Conservation (phyloP, 805 yeast species). For the Saturnispora sekii region DNA sequence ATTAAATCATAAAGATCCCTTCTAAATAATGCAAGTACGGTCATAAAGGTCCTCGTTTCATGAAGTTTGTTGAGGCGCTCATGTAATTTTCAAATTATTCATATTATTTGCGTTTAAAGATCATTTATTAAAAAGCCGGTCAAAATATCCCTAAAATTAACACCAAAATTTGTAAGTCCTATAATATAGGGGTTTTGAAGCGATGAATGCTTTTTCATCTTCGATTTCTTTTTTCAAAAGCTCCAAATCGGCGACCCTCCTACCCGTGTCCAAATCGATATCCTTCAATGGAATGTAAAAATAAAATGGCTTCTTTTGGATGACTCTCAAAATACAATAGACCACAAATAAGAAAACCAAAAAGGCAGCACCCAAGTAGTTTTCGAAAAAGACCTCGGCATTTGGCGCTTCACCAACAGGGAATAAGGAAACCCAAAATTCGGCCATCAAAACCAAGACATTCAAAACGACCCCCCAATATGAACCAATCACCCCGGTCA, state of each 20-base stretch:
- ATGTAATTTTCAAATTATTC: too few relatives aligned
- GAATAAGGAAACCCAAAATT: conserved; percentile 68
- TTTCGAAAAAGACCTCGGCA: conserved; percentile 48
- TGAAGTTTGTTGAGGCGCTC: too few relatives aligned
- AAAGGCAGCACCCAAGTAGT: conserved; percentile 52
- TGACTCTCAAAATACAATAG: conserved; percentile 23
- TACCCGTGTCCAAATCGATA: conserved; percentile 53
- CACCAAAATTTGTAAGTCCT: conserved; percentile 49
- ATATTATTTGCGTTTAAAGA: too few relatives aligned
- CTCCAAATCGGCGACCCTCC: conserved; percentile 49
- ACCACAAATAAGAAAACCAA: conserved; percentile 35
- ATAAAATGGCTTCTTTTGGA: conserved; percentile 31
- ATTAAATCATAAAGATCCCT: too few relatives aligned
- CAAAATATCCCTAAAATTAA: conserved; percentile 16
- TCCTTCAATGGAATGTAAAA: conserved; percentile 34
- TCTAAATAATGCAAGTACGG: too few relatives aligned
- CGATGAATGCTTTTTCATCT: conserved; percentile 42
- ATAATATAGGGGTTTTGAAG: conserved; percentile 34
- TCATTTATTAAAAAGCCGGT: too few relatives aligned
- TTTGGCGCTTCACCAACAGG: conserved; percentile 44
- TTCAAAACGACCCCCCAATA: conserved; percentile 46
- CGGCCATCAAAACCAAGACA: conserved; percentile 49
- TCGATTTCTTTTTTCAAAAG: conserved; percentile 42
- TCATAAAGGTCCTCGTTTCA: too few relatives aligned
- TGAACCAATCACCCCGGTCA: conserved; percentile 57